Percentiles rank a stretch among this genome's conserved stretches.
Evolutionary conservation across 176 grass and related monocot genomes (phyloP).

Genomic region (Dendrocalamus sinicus): DNA sequence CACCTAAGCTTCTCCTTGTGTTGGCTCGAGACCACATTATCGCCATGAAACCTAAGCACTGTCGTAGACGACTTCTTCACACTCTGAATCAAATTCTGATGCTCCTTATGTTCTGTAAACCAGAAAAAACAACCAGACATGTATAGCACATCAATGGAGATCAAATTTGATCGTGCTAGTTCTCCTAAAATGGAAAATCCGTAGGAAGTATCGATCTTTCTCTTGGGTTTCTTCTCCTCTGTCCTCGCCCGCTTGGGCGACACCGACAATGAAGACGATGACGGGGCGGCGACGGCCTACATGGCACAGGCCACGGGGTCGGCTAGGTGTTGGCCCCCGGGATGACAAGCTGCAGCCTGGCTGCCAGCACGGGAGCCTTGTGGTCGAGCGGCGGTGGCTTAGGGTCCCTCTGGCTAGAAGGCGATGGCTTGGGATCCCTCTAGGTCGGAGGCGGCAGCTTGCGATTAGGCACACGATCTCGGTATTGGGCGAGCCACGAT

Average conservation of each 20-base stretch:
- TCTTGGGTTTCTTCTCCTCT: conserved; percentile 67
- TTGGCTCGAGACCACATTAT: conserved; percentile 62
- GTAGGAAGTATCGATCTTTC: conserved; percentile 55
- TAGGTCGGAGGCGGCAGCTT: not conserved
- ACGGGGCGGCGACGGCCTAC: too few relatives aligned
- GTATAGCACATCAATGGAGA: not conserved
- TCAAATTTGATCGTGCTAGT: not conserved
- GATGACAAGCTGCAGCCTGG: conserved; percentile 64
- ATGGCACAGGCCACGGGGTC: too few relatives aligned
- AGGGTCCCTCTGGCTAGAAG: not conserved
- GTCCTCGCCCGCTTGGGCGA: too few relatives aligned
- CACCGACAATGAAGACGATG: too few relatives aligned
- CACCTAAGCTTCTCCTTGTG: conserved; percentile 89
- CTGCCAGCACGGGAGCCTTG: not conserved
- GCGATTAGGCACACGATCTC: conserved; percentile 16
- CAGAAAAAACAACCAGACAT: not conserved
- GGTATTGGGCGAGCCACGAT: not conserved
- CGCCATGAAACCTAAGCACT: conserved; percentile 60
- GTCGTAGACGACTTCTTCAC: conserved; percentile 61
- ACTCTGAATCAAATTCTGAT: conserved; percentile 69
- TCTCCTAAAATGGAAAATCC: not conserved
- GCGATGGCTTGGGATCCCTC: not conserved
- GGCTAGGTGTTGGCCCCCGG: conserved; percentile 40
- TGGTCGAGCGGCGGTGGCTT: too few relatives aligned
- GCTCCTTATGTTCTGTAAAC: conserved; percentile 69